Percentiles rank a stretch among this genome's conserved stretches.
These are phyloP conservation scores for Paspalum notatum DNA, from an alignment of 176 grass and related monocot species.

Conservation along the genomic window DNA sequence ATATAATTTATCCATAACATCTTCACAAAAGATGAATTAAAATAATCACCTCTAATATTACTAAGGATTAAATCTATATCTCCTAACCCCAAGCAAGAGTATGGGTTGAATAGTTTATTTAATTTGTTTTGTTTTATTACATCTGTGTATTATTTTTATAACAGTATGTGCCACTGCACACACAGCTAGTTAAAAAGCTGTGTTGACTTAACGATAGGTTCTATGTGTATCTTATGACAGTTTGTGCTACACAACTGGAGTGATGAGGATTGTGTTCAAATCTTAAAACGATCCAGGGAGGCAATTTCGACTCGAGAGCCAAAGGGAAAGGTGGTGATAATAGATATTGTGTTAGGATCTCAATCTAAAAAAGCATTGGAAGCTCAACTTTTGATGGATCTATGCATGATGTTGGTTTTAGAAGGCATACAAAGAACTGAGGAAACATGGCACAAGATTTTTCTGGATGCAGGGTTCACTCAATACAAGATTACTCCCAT, in stretches of 20 bases:
- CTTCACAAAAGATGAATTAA: no score
- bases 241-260: constrained; percentile 38
- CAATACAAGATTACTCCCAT: constrained; percentile 15
- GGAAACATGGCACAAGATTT: background rate
- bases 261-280: constrained; percentile 23
- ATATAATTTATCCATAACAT: no score
- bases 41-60: no score
- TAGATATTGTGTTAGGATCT: background rate
- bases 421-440: background rate
- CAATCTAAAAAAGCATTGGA: background rate
- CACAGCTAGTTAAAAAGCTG: no score
- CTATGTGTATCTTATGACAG: no score
- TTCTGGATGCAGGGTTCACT: constrained; percentile 15
- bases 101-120: no score
- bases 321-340: constrained; percentile 19
- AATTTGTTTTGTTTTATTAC: no score
- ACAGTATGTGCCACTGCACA: no score
- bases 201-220: no score
- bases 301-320: constrained; percentile 6
- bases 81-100: no score
- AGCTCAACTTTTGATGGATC: constrained; percentile 14
- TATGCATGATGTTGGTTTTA: constrained; percentile 14
- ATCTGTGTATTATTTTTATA: no score
- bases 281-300: constrained; percentile 19
- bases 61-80: no score